Evolutionary conservation across 2,329 filamentous ascomycete genomes (phyloP), one percentile per base, ranked within the genome.

Genomic region (Blumeriella jaapii): DNA sequence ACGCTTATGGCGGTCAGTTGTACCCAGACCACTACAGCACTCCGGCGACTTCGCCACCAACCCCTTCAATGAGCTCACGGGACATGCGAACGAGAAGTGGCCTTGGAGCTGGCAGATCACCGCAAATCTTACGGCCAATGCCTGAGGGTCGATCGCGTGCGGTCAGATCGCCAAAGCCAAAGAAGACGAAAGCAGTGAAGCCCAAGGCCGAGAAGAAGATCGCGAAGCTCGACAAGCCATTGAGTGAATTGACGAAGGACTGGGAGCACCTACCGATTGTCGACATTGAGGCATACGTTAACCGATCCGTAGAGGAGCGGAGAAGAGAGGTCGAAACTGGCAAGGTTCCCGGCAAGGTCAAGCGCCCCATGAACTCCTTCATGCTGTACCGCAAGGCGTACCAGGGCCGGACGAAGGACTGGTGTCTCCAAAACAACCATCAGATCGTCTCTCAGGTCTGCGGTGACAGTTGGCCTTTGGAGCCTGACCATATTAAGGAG

Each of bases 361-460:
- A 89, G 51, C 71, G 91, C 18, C 87, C 91, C 2, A 93, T 95
- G 80, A 98, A 98, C 58, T 89, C 84, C 1, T 98, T 96, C 63
- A 94, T 98, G 81, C 67, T 98, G 32, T 98, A 98, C 58, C 80
- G 91, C 26, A 94, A 91, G 47, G 84, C 85, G 5, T 95, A 84
- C 55, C 83, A 93, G 41, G 82, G 91, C 42, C 70, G 86, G 19
- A 84, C 83, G 40, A 94, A 94, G 59, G 67, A 73, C 33, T 83
- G 78, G 67, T 83, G 82, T 49, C 65, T 74, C 10, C 77, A 91
- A 51, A 89, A 91, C 58, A 95, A 96, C 60, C 89, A 98, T 57
- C 89, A 98, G 57, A 66, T 91, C 22, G 82, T 96, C 16, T 96
- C 89, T 2, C 75, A 78, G 29, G 74, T 91, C n/a, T 85, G 84